Evolutionary conservation across 306 rosid species (phyloP), one percentile per base, ranked within the genome.

Genomic region (Hippophae rhamnoides): DNA sequence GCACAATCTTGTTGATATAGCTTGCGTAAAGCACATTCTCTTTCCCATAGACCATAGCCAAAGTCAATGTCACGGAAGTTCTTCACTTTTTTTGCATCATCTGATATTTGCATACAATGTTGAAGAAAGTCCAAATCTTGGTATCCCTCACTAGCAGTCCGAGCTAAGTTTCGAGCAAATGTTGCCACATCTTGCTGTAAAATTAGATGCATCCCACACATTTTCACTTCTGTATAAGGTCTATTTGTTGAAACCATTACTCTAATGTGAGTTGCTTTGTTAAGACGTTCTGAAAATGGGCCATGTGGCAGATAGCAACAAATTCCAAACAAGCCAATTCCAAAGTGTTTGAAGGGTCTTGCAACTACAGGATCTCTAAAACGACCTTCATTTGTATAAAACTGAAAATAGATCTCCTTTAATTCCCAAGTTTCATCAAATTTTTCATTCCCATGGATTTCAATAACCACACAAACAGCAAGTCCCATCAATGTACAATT

Each of bases 401-500:
- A 58, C 5, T 8, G 7, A 41, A 49, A 57, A 1, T 43, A 26
- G 3, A 53, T 64, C 5, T 27, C 14, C 3, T 43, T 1, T 57
- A 43, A 5, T 10, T 64, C 60, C 46, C 10, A 54, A 3, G 7
- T 54, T 6, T 12, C 6, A 2, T 52, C 25, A 9, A 43, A 25
- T 0, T 12, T 5, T 6, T 8, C 52, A 4, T 64, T 0, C 43
- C 45, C 27, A 3, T 25, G n/a, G 57, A 8, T 48, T 47, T 50
- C 43, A 46, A 7, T 14, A 13, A 51, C 58, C 51, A 62, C 42
- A 5, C 41, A 62, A 6, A 62, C 40, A 52, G 57, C 10, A 51
- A 62, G 13, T 62, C 67, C 67, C 1, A 52, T 42, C 67, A 57
- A 62, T 7, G 31, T 62, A 26, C 42, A 10, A 8, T 41, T 0